Evolutionary conservation across 2,329 filamentous ascomycete species (phyloP).

Genomic region (Gnomoniopsis smithogilvyi): DNA sequence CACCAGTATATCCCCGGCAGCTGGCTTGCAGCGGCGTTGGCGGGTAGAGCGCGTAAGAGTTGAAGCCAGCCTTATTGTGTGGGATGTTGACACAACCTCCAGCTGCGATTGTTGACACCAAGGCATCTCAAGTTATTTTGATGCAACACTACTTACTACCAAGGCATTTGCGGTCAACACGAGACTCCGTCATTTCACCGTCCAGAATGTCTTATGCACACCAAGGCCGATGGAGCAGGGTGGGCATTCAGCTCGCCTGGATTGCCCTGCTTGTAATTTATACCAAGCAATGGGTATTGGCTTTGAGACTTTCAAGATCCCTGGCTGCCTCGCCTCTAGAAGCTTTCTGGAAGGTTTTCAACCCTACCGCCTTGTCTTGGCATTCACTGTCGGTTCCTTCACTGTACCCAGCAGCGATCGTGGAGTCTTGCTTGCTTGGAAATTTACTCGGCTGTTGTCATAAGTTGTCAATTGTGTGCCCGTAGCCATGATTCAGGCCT

Average conservation of each 20-base stretch:
- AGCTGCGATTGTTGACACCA: no score
- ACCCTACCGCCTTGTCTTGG: background rate
- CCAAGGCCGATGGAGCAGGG: background rate
- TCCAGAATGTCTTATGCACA: background rate
- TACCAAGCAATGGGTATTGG: conserved; percentile 8
- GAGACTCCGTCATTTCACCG: no score
- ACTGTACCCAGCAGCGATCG: background rate
- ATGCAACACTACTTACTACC: no score
- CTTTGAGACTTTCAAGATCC: background rate
- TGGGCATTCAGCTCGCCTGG: background rate
- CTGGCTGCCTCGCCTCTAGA: background rate
- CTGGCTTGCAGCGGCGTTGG: background rate
- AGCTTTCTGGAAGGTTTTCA: conserved; percentile 4
- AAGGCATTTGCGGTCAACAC: background rate
- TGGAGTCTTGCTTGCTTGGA: background rate
- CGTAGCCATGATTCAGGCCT: no score
- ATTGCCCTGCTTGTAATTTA: conserved; percentile 9
- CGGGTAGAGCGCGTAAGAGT: background rate
- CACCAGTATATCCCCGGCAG: no score
- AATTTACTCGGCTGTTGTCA: background rate
- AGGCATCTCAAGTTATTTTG: no score
- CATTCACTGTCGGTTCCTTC: background rate
- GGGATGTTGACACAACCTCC: no score
- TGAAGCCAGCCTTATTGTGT: no score
- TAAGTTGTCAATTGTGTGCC: background rate